phyloP scores from a whole-genome alignment of 306 rosid genomes.

The Corylus avellana region DNA sequence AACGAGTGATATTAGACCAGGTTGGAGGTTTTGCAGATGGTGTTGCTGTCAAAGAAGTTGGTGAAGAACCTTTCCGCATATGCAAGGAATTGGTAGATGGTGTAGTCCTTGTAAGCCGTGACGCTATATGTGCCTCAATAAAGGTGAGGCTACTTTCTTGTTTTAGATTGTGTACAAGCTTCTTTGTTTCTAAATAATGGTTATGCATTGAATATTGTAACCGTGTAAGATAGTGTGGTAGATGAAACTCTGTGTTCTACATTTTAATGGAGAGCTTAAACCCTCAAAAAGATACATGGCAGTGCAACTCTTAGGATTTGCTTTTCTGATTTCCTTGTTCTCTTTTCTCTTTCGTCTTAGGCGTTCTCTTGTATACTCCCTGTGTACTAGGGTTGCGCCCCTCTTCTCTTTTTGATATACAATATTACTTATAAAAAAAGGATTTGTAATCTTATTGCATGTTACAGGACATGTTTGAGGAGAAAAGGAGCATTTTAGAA shows the following conservation, averaged over 20 bases:
- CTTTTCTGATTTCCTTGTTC: no score
- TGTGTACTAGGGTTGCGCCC: no score
- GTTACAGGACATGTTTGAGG: conserved; percentile 96
- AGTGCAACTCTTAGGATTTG: not conserved
- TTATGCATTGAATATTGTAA: not conserved
- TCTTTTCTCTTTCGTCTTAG: no score
- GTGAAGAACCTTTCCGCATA: conserved; percentile 86
- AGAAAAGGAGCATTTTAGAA: conserved; percentile 89
- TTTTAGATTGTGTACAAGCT: conserved; percentile 21
- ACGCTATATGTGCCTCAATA: conserved; percentile 92
- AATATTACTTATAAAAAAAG: no score
- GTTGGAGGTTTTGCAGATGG: conserved; percentile 98
- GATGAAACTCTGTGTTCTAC: not conserved
- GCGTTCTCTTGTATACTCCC: no score
- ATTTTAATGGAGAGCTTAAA: not conserved
- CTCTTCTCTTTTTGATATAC: no score
- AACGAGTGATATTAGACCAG: conserved; percentile 76
- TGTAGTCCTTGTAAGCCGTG: conserved; percentile 86
- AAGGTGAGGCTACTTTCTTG: conserved; percentile 55
- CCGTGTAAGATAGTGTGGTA: not conserved
- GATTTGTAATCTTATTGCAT: conserved; percentile 24
- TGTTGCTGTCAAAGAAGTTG: conserved; percentile 98
- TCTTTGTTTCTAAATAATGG: not conserved
- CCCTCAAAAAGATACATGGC: not conserved
- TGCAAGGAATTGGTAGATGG: conserved; percentile 90